These are phyloP conservation scores for Juglanconis sp. DNA, from an alignment of 2,329 filamentous ascomycete species.

Conservation along the genomic window DNA sequence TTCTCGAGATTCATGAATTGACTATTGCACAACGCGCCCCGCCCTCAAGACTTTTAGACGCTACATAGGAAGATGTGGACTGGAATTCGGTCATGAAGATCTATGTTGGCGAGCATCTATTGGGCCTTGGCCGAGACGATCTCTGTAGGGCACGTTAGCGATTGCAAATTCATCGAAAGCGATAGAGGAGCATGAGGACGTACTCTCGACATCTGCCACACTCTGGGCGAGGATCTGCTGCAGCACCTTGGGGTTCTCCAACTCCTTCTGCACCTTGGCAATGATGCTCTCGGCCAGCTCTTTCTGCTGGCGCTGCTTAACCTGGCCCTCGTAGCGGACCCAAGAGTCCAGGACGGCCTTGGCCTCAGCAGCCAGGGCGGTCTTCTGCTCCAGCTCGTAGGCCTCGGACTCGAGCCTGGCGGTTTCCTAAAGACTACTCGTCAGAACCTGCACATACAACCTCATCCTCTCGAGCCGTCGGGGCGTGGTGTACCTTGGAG, in stretches of 20 bases:
- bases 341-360: slow-evolving; percentile 96
- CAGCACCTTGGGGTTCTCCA: slow-evolving; percentile 94
- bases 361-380: slow-evolving; percentile 85
- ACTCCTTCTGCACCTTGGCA: slow-evolving; percentile 97
- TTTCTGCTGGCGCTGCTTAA: slow-evolving; percentile 97
- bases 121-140: slow-evolving; percentile 62
- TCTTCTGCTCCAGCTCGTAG: slow-evolving; percentile 96
- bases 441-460: slow-evolving; percentile 16
- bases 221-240: slow-evolving; percentile 98
- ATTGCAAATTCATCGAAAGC: background rate
- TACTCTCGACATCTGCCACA: slow-evolving; percentile 93
- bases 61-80: slow-evolving; percentile 50
- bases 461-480: background rate
- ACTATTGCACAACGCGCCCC: slow-evolving; percentile 59
- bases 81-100: slow-evolving; percentile 18
- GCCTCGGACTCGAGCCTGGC: slow-evolving; percentile 93
- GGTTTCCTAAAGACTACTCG: slow-evolving; percentile 69
- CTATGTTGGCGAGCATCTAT: slow-evolving; percentile 42
- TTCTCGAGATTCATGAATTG: slow-evolving; percentile 36
- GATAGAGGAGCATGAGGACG: slow-evolving; percentile 21
- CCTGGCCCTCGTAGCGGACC: slow-evolving; percentile 97
- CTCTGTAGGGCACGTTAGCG: slow-evolving; percentile 44
- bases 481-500: slow-evolving; percentile 71
- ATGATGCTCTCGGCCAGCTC: slow-evolving; percentile 93
- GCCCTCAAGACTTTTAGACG: slow-evolving; percentile 48